A percentile compares a stretch with the other conserved stretches of the same genome.
Evolutionary conservation across 179 eudicot genomes (phyloP).

Genomic region (Patellifolia procumbens): DNA sequence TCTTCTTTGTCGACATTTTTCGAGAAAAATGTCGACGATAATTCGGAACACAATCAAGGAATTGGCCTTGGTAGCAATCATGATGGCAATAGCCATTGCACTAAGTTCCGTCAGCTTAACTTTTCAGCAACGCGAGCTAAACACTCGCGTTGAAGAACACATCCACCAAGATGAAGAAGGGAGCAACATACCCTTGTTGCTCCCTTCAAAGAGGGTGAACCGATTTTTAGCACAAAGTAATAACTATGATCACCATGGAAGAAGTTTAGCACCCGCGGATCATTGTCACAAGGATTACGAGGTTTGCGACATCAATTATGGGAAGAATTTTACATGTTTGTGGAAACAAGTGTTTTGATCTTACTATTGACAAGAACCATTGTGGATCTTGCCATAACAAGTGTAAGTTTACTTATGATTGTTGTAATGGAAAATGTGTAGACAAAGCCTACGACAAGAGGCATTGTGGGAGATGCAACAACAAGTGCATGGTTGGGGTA

Average conservation of each 20-base stretch:
- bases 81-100: constrained; percentile 36
- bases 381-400: constrained; percentile 63
- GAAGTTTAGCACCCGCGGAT: constrained; percentile 49
- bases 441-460: constrained; percentile 50
- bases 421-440: constrained; percentile 66
- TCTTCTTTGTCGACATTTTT: not conserved
- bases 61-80: constrained; percentile 29
- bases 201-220: constrained; percentile 34
- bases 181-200: not conserved
- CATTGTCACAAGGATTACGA: constrained; percentile 57
- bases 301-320: constrained; percentile 30
- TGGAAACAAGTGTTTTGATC: constrained; percentile 65
- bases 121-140: not conserved
- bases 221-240: constrained; percentile 33
- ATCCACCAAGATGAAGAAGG: not conserved
- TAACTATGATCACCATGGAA: constrained; percentile 6
- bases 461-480: constrained; percentile 54
- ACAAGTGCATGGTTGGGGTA: constrained; percentile 38
- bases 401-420: constrained; percentile 43
- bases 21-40: not conserved
- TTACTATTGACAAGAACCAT: constrained; percentile 35
- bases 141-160: not conserved
- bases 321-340: constrained; percentile 51
- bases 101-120: constrained; percentile 11
- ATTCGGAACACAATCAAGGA: constrained; percentile 28